Conservation (phyloP, 1,284 basidiomycete genomes). For the Tetrapyrgos nigripes region DNA sequence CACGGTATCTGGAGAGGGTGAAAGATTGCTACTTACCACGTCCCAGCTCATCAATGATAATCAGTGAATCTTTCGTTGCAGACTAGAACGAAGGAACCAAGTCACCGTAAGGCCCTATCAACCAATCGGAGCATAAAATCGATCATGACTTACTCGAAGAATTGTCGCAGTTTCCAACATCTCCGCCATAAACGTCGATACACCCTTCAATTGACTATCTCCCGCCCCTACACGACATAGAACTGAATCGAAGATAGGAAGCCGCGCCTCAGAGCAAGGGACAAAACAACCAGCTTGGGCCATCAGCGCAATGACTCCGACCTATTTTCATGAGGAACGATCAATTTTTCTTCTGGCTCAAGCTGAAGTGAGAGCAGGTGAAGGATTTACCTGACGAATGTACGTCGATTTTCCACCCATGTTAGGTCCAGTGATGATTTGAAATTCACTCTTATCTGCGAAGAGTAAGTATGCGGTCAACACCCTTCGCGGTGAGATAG, state of each 20-base stretch:
- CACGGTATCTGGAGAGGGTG: background rate
- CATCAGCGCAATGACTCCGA: constrained; percentile 95
- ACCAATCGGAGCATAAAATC: background rate
- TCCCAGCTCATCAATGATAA: constrained; percentile 98
- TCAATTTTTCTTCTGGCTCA: too few species aligned
- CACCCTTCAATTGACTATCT: constrained; percentile 96
- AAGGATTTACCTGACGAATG: constrained; percentile 88
- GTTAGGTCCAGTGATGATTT: constrained; percentile 94
- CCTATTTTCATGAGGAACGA: constrained; percentile 50
- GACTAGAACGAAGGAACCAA: constrained; percentile 60
- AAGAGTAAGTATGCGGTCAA: constrained; percentile 23
- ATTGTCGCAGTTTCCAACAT: constrained; percentile 99
- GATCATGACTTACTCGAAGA: constrained; percentile 66
- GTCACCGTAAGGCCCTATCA: constrained; percentile 12
- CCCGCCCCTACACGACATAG: constrained; percentile 97
- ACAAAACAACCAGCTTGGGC: constrained; percentile 97
- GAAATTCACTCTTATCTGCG: constrained; percentile 81
- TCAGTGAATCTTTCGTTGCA: constrained; percentile 91
- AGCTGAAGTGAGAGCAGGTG: constrained; percentile 59
- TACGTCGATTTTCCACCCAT: constrained; percentile 97
- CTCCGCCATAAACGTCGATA: constrained; percentile 99
- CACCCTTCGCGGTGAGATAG: too few species aligned
- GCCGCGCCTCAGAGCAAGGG: constrained; percentile 83
- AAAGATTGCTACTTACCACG: constrained; percentile 60
- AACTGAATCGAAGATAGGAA: constrained; percentile 97